Base-by-base conservation (phyloP, 2,329 filamentous ascomycete species). In the Nemania serpens region DNA sequence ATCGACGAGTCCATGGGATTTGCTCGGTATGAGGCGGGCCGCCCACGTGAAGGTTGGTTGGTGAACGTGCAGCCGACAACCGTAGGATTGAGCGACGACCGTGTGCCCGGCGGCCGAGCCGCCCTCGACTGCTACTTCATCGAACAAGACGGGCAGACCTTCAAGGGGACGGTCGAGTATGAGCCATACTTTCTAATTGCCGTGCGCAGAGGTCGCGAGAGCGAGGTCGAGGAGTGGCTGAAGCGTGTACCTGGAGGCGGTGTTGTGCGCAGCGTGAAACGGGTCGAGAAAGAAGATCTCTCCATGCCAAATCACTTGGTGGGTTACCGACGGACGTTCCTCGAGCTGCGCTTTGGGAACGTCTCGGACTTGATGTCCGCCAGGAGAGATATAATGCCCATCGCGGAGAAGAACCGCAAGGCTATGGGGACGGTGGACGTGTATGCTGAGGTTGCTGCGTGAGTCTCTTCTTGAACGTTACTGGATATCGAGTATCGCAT, bases 1-100 rank as follows among this genome's bases (percentile, higher is more conserved):
- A 97, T 99, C 74, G 96, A 99, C 79, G 95, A 98, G 79, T 84
- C 85, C 64, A 95, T 98, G 88, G 96, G 95, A 55, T 99, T 99
- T 75, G 84, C 88, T 36, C 90, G 94, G 52, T 97, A 93, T 74
- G 96, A 99, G 66, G 88, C 91, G 34, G 95, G 92, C 49, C 87
- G 90, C 73, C 82, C 80, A 69, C 90, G 88, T 73, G 85, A 90
- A 51, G 93, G 96, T 66, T 99, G 95, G 95, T 85, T 99, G 3
- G 91, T 94, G 69, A 99, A 98, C 73, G 91, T 98, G 79, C 91
- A 97, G 74, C 88, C 93, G 41, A 98, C 95, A 0, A 87, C 88
- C 12, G 83, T 99, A 47, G 72, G 63, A 2, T 66, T 74, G 81
- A 82, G 97, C 75, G 94, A 98, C 73, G 85, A 93, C 15, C 91